These are phyloP conservation scores for Margaritispora aquatica DNA, from an alignment of 495 filamentous ascomycete genomes.

Conservation along the genomic window DNA sequence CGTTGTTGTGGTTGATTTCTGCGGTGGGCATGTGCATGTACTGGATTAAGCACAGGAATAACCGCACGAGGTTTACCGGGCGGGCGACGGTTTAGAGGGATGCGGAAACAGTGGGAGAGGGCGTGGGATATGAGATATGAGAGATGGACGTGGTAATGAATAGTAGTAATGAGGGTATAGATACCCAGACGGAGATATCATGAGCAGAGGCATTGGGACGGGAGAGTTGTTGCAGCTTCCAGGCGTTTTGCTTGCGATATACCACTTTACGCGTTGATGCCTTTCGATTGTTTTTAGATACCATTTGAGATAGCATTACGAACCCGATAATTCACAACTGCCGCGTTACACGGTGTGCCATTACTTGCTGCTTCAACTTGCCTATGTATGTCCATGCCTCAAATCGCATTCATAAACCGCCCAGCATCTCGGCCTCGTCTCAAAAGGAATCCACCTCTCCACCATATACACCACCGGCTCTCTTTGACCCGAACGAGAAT, in stretches of 20 bases:
- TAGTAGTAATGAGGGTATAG: neutral
- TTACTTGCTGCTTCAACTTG: no score
- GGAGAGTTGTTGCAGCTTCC: neutral
- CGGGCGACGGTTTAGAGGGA: conserved; percentile 35
- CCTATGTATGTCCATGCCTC: no score
- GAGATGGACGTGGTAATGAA: neutral
- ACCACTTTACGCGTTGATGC: neutral
- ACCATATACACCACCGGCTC: no score
- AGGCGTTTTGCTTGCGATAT: neutral
- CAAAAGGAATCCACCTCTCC: no score
- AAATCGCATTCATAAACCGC: no score
- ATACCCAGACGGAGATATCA: neutral
- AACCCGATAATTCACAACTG: neutral
- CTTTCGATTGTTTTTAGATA: neutral
- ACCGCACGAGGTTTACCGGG: conserved; percentile 40
- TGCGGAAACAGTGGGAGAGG: neutral
- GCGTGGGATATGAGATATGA: neutral
- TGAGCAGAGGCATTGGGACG: neutral
- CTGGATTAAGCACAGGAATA: conserved; percentile 37
- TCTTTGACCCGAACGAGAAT: no score
- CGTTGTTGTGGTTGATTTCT: conserved; percentile 64
- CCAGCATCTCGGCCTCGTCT: no score
- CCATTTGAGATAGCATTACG: neutral
- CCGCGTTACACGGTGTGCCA: no score
- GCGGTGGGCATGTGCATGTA: conserved; percentile 35